A percentile compares a stretch with the other conserved stretches of the same genome.
phyloP scores from a whole-genome alignment of 306 rosid species.

The Hylodesmum podocarpum region DNA sequence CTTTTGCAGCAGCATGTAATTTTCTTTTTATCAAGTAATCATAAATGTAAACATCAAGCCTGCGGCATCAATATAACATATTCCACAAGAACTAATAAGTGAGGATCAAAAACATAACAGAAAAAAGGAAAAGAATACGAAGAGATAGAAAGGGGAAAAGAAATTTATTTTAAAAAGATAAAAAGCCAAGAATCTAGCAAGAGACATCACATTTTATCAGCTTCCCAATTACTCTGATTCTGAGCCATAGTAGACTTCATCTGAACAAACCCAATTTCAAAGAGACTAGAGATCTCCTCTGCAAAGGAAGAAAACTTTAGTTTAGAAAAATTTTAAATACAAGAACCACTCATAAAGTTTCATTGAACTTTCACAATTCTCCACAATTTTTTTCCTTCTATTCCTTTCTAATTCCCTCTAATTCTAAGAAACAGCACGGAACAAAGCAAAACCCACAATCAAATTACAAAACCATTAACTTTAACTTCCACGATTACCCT shows the following conservation, averaged over 20 bases:
- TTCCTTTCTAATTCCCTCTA: background rate
- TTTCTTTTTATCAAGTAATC: slow-evolving; percentile 85
- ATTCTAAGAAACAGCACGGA: slow-evolving; percentile 24
- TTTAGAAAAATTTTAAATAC: background rate
- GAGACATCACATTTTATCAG: slow-evolving; percentile 71
- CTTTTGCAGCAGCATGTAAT: slow-evolving; percentile 67
- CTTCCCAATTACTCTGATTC: slow-evolving; percentile 90
- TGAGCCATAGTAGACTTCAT: slow-evolving; percentile 64
- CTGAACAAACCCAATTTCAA: slow-evolving; percentile 13
- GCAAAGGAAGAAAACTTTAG: slow-evolving; percentile 29
- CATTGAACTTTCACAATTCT: background rate
- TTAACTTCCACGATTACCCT: slow-evolving; percentile 14
- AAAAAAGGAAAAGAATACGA: too few relatives aligned
- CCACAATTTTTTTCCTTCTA: background rate
- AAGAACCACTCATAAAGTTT: slow-evolving; percentile 9
- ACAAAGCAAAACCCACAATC: background rate
- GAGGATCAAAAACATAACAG: background rate
- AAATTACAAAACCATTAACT: slow-evolving; percentile 5
- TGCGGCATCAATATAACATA: slow-evolving; percentile 25
- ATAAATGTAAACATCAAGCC: slow-evolving; percentile 94
- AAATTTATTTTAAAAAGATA: background rate
- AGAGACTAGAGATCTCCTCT: slow-evolving; percentile 26
- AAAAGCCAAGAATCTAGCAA: background rate
- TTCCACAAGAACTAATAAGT: slow-evolving; percentile 3
- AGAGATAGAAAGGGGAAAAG: background rate